phyloP scores from a whole-genome alignment of 768 basidiomycete species.

The Pilatotrama ljubarskyi region DNA sequence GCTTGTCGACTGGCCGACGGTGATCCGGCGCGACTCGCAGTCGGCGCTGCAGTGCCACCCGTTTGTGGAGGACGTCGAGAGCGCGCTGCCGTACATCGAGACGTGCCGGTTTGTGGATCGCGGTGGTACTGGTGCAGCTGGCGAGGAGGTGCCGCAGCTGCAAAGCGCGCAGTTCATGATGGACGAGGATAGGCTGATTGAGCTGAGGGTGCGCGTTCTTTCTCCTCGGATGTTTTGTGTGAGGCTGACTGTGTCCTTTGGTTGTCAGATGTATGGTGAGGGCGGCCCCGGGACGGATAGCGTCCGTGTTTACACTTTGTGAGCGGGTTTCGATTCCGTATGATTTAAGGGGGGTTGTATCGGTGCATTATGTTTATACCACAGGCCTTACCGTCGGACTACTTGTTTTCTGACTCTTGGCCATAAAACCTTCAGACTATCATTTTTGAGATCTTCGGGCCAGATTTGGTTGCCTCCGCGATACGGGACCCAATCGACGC shows the following conservation, averaged over 20 bases:
- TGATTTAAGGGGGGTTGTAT: no score
- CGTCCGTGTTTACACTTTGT: neutral
- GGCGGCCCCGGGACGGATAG: neutral
- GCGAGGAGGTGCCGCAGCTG: slow-evolving; percentile 10
- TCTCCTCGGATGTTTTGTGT: no score
- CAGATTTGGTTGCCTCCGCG: no score
- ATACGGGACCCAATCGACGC: no score
- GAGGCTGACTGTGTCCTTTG: neutral
- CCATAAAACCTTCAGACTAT: no score
- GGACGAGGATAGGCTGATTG: slow-evolving; percentile 43
- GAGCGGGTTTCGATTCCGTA: neutral
- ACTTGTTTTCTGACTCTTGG: neutral
- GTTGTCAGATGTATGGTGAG: neutral
- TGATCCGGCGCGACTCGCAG: slow-evolving; percentile 8
- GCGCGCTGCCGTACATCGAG: slow-evolving; percentile 30
- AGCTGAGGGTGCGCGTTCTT: slow-evolving; percentile 38
- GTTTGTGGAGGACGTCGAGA: slow-evolving; percentile 23
- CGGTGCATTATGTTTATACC: no score
- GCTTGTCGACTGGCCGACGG: slow-evolving; percentile 10
- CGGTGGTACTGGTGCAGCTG: no score
- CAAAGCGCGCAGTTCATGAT: slow-evolving; percentile 41
- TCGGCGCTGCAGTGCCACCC: slow-evolving; percentile 20
- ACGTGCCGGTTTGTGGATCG: slow-evolving; percentile 19
- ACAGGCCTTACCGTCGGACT: no score
- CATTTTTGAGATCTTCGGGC: no score